Base-by-base conservation (phyloP, 2,329 filamentous ascomycete species). In the Epicoccum nigrum region DNA sequence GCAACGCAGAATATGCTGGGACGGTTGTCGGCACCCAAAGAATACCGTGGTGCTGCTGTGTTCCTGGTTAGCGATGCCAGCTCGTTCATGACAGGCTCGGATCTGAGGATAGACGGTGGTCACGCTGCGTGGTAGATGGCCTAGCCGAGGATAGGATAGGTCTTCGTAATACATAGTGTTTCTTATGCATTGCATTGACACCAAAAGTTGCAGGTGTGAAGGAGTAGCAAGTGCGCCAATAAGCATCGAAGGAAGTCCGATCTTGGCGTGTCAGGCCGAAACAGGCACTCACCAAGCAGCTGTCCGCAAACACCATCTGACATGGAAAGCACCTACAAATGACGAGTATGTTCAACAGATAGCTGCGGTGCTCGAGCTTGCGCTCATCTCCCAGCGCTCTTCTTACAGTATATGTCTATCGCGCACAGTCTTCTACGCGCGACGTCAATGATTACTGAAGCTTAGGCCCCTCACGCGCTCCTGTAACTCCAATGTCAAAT, bases 1-100 rank as follows among this genome's bases (percentile, higher is more conserved):
- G 84, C 89, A 13, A 87, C 82, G 63, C 86, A 93, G 74, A 96
- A 95, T 74, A 94, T 96, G 90, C 79, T 96, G 45, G 85, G 68
- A 20, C 60, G 71, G 7, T 53, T 75, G 12, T 72, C 69, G 2
- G 60, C 46, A 11, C 72, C 72, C 1, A 51, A 55, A 35, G 72
- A 75, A 55, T 75, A 75, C 42, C 62, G 72, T 2, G 72, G 72
- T 19, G 71, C 69, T 15, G 70, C 61, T 3, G 71, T 74, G 11
- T 75, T 75, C 50, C 49, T 75, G 58, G 59, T 75, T 50, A 75
- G 72, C 47, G 70, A 74, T 28, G 71, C 71, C 4, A 75, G 72
- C 50, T 71, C 67, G 25, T 75, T 75, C 54, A 75, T 75, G 72
- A 75, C 72, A 1, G 72, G 70, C 2, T 55, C 70, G 1, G 72